These are phyloP conservation scores for Vicia faba DNA, from an alignment of 306 rosid species.

Conservation along the genomic window DNA sequence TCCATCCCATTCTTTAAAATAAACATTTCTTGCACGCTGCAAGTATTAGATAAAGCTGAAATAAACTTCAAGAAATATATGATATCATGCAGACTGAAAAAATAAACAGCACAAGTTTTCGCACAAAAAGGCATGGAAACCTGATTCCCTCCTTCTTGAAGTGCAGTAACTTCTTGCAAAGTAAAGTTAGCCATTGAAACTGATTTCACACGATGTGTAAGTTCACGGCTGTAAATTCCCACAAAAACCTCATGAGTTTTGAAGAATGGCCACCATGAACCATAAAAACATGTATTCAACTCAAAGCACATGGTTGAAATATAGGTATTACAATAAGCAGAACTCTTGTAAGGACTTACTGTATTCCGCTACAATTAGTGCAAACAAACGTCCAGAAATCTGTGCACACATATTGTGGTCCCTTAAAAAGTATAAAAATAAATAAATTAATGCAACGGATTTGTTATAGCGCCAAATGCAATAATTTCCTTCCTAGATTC, in stretches of 20 bases:
- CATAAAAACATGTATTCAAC: constrained; percentile 17
- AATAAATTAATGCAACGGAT: constrained; percentile 28
- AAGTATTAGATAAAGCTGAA: constrained; percentile 40
- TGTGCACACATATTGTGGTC: constrained; percentile 98
- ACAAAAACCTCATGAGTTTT: constrained; percentile 26
- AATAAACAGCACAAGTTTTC: constrained; percentile 25
- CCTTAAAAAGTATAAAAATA: constrained; percentile 55
- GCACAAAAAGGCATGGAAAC: constrained; percentile 45
- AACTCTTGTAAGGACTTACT: constrained; percentile 63
- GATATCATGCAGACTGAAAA: constrained; percentile 30
- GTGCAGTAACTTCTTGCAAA: constrained; percentile 89
- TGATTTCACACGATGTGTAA: constrained; percentile 91
- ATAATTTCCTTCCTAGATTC: too few relatives aligned
- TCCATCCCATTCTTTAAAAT: constrained; percentile 91
- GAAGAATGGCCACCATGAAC: constrained; percentile 29
- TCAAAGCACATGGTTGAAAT: too few relatives aligned
- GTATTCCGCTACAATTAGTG: constrained; percentile 96
- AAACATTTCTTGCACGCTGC: constrained; percentile 83
- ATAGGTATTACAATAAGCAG: constrained; percentile 11
- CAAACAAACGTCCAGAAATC: constrained; percentile 97
- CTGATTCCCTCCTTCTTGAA: constrained; percentile 98
- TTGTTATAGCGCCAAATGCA: constrained; percentile 30
- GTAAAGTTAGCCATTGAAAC: constrained; percentile 96
- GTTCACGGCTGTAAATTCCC: constrained; percentile 79
- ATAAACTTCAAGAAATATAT: too few relatives aligned